Base-by-base conservation (phyloP, 2,329 filamentous ascomycete genomes). In the Escovopsis sp. region DNA sequence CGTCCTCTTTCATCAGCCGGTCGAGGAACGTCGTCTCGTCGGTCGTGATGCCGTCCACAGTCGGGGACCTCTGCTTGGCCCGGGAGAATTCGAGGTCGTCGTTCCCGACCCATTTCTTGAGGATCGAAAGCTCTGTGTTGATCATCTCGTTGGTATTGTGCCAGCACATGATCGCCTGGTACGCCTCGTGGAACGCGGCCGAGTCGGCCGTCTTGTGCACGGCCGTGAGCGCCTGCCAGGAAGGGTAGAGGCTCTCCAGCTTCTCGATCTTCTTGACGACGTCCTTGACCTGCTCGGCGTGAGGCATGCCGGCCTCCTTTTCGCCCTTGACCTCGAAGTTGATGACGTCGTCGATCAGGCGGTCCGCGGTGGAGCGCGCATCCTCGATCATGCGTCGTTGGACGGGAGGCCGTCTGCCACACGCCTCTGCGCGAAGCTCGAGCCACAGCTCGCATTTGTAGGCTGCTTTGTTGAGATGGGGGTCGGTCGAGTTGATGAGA, bases 51-150 rank as follows among this genome's bases (percentile, higher is more conserved):
- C 84, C 81, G 45, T 79, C 75, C 11, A 62, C 58, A 3, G 57
- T 57, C 2, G 76, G 72, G 1, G 82, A 79, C 39, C 73, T 72
- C 35, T 75, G 68, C 43, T 80, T 79, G 16, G 77, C 70, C 50
- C 81, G 80, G 34, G 76, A 76, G 52, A 96, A 98, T 57, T 96
- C 86, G 27, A 98, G 70, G 51, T 94, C 87, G 27, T 87, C 77
- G 51, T 98, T 98, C 36, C 90, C 90, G 18, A 98, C 90, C 90
- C 90, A 98, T 43, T 80, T 86, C 56, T 90, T 87, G 43, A 98
- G 59, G 43, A 96, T 87, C 12, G 77, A 76, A 39, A 98, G 71
- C 55, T 98, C 84, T 3, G 84, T 94, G 55, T 92, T 94, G 66
- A 98, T 96, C 51, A 94, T 76, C 52, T 88, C 78, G 23, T 87